A percentile compares a stretch with the other conserved stretches of the same genome.
Conservation (phyloP, 805 yeast genomes). For the Lipomyces chichibuensis region DNA sequence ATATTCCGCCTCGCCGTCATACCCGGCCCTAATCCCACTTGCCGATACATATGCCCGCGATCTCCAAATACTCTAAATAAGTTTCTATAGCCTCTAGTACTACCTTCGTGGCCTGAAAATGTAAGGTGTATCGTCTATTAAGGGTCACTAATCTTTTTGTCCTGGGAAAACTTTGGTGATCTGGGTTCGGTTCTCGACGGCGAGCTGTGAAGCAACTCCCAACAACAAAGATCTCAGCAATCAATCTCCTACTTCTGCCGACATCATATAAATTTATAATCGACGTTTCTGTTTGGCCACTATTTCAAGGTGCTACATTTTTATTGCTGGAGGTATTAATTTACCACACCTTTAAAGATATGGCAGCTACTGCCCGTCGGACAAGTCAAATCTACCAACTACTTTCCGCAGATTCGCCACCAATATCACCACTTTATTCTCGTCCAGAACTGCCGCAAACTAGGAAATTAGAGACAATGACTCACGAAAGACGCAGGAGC, state of each 20-base stretch:
- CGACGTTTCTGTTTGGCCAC: background rate
- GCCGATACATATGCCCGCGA: conserved; percentile 1
- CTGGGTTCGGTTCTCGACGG: background rate
- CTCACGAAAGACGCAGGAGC: background rate
- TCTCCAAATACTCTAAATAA: background rate
- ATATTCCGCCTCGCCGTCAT: background rate
- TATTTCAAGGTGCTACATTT: background rate
- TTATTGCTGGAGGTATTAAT: background rate
- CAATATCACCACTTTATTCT: background rate
- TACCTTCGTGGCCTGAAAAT: background rate
- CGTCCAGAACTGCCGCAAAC: background rate
- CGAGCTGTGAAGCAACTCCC: background rate
- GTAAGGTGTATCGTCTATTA: background rate
- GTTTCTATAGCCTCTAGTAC: background rate
- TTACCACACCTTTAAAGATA: background rate
- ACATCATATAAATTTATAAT: background rate
- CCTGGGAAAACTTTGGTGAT: background rate
- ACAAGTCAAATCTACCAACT: conserved; percentile 9
- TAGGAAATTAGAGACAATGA: background rate
- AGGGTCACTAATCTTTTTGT: background rate
- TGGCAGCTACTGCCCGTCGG: background rate
- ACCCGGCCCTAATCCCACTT: background rate
- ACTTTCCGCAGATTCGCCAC: conserved; percentile 5
- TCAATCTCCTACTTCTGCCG: background rate
- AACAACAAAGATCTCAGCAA: background rate